Evolutionary conservation across 2,329 filamentous ascomycete species (phyloP).

Genomic region (Pseudogymnoascus sp.): DNA sequence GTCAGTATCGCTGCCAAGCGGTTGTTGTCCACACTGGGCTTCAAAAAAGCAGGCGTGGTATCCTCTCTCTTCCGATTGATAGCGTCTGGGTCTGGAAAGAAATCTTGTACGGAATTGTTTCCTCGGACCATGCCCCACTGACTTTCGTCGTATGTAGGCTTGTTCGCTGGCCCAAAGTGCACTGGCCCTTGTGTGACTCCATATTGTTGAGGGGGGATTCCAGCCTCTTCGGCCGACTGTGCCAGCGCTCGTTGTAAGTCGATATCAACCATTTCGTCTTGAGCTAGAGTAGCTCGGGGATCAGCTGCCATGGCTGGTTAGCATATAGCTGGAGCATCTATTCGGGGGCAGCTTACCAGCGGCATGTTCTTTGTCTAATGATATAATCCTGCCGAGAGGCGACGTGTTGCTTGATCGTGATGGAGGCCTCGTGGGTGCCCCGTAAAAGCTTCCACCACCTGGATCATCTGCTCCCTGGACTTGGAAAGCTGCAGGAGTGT

Average conservation of each 20-base stretch:
- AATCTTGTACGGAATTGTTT: constrained; percentile 25
- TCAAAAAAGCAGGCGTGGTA: constrained; percentile 45
- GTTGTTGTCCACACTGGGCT: constrained; percentile 30
- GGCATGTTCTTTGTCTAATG: constrained; percentile 37
- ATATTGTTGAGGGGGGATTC: constrained; percentile 41
- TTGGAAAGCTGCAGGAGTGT: constrained; percentile 39
- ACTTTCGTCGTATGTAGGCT: constrained; percentile 44
- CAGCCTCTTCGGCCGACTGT: constrained; percentile 46
- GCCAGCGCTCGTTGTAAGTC: constrained; percentile 49
- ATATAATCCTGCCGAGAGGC: constrained; percentile 44
- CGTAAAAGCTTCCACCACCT: constrained; percentile 35
- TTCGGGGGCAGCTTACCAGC: constrained; percentile 32
- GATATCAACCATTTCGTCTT: constrained; percentile 35
- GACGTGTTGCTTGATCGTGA: constrained; percentile 50
- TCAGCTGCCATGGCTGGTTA: constrained; percentile 30
- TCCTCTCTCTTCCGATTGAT: constrained; percentile 36
- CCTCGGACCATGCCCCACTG: constrained; percentile 52
- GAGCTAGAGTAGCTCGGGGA: constrained; percentile 23
- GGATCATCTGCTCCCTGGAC: constrained; percentile 45
- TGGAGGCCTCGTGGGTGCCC: constrained; percentile 46
- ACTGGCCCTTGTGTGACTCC: constrained; percentile 39
- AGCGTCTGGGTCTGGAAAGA: constrained; percentile 30
- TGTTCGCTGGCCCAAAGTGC: constrained; percentile 52
- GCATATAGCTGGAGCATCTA: constrained; percentile 17
- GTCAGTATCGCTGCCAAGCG: constrained; percentile 47